Base-by-base conservation (phyloP, 805 yeast genomes). In the Saccharomycopsis schoenii region DNA sequence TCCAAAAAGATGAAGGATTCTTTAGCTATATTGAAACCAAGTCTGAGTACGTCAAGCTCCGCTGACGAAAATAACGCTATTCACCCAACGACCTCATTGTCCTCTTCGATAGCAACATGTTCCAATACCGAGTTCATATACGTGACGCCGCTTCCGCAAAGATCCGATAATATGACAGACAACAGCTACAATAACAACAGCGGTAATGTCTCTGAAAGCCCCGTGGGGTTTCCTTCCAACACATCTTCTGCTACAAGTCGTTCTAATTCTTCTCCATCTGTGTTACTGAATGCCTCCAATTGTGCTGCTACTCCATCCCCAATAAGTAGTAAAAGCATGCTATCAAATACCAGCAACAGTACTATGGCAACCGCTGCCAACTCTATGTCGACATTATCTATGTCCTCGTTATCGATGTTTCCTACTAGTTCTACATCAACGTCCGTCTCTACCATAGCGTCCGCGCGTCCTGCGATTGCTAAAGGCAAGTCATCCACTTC, bases 401-500 rank as follows among this genome's bases (percentile, higher is more conserved):
- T 52, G 56, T 36, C 56, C n/a, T 17, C 56, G 2, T 6, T 52
- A 34, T 52, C 39, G 19, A 15, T 12, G 15, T 37, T 52, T 34
- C 56, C 56, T 17, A 52, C 34, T 10, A 21, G 34, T 11, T 47
- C 66, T 21, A 39, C 58, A 41, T 24, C 59, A 12, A 57, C 66
- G 4, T 39, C 60, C 4, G 41, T 62, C 15, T 42, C 67, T 14
- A 54, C 63, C 4, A 40, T 66, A 17, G 58, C 61, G 4, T 42
- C 62, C 1, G 43, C 63, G 3, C 60, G 67, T 9, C 51, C 62
- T 14, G 29, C 24, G 11, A 47, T 47, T 11, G 29, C 62, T 14
- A 58, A 67, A 25, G 59, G 60, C n/a, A 50, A 64, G 21, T 37
- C 67, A 11, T 47, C 67, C 2, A 55, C 67, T 1, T 58, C 65